Conservation (phyloP, 768 basidiomycete species). For the Termitomyces sp. region DNA sequence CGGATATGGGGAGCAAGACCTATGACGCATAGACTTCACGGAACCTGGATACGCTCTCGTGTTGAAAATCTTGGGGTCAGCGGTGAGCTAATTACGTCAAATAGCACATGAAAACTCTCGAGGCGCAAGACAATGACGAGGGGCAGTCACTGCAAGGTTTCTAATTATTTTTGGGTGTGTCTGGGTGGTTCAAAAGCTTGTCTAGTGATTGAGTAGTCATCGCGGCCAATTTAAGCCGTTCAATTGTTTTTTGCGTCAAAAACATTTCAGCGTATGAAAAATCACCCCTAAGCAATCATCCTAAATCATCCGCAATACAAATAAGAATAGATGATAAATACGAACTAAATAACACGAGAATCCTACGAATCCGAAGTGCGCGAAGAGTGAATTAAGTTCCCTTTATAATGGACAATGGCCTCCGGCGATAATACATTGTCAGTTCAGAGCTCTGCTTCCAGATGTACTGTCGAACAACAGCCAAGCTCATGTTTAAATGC, state of each 20-base stretch:
- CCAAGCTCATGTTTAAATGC: constrained; percentile 86
- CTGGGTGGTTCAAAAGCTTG: background rate
- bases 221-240: background rate
- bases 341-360: constrained; percentile 7
- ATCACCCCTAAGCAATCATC: background rate
- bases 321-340: constrained; percentile 14
- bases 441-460: constrained; percentile 79
- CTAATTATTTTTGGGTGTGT: background rate
- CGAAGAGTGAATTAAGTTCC: background rate
- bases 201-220: background rate
- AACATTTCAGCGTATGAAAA: background rate
- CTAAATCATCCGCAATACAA: background rate
- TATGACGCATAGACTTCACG: constrained; percentile 8
- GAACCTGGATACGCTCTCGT: background rate
- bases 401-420: constrained; percentile 11
- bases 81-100: background rate
- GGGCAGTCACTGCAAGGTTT: background rate
- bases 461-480: constrained; percentile 84
- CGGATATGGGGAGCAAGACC: constrained; percentile 8
- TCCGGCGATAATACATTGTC: constrained; percentile 72
- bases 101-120: background rate
- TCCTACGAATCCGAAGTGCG: background rate
- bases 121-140: background rate
- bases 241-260: background rate
- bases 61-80: background rate